Evolutionary conservation across 805 yeast genomes (phyloP), one percentile per base, ranked within the genome.

Genomic region (Cyberlindnera mississippiensis): DNA sequence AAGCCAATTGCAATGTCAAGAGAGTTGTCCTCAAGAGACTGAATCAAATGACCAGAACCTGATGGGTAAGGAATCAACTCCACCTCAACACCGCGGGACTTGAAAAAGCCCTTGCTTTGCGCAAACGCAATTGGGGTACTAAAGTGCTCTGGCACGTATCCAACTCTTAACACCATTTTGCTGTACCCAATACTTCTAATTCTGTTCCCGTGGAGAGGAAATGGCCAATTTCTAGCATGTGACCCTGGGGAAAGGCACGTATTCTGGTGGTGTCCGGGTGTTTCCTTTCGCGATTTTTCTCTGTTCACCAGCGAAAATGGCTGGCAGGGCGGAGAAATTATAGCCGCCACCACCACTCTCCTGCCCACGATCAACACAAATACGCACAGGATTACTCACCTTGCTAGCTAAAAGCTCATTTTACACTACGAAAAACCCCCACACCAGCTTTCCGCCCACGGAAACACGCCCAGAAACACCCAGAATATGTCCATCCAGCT

Each of bases 101-200:
- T 60, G 56, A 75, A 85, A 55, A 61, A 82, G 0, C 82, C 82
- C 37, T 85, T 71, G 35, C 67, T 47, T 45, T 71, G 57, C 4
- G 96, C 95, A 56, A 87, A 77, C 46, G 79, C 79, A 49, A 89
- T 67, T 4, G 96, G 96, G 0, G 96, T 85, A 30, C 93, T 81
- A 56, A 88, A 90, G 59, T 90, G 97, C 62, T 89, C 96, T 2
- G 96, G 96, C 39, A 89, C 80, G 64, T 77, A 85, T 2, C 96
- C 97, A 22, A 89, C 84, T 55, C 61, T 76, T 24, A 80, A 50
- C 3, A 48, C 48, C 60, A 56, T 60, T 6, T 3, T 29, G n/a
- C 24, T 20, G 6, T 20, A 20, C 9, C n/a, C n/a, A n/a, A n/a
- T n/a, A n/a, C n/a, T n/a, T n/a, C n/a, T n/a, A n/a, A n/a, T n/a